These are phyloP conservation scores for Spinacia oleracea DNA, from an alignment of 179 eudicot species.

Conservation along the genomic window DNA sequence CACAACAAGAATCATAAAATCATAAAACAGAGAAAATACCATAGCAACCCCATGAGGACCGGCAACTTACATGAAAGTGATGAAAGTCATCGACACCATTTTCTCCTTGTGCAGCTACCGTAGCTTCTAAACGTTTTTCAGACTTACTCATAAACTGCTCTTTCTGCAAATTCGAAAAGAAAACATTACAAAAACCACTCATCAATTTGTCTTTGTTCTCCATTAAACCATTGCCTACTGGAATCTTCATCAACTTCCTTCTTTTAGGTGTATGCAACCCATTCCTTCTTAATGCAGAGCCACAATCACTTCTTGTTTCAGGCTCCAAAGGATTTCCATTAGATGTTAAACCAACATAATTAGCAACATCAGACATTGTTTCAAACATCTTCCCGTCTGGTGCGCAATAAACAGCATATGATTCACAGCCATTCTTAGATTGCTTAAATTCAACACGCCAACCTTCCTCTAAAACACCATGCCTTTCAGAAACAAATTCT, in stretches of 20 bases:
- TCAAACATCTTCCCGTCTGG: slow-evolving; percentile 76
- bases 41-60: not conserved
- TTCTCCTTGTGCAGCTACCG: slow-evolving; percentile 33
- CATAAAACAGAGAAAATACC: not conserved
- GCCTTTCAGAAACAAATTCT: slow-evolving; percentile 50
- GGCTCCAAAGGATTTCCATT: slow-evolving; percentile 35
- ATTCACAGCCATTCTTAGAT: slow-evolving; percentile 50
- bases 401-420: slow-evolving; percentile 60
- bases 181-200: slow-evolving; percentile 32
- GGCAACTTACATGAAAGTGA: slow-evolving; percentile 42
- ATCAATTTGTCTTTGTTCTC: slow-evolving; percentile 29
- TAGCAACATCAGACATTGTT: slow-evolving; percentile 73
- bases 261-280: slow-evolving; percentile 39
- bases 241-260: slow-evolving; percentile 37
- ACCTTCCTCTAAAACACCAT: slow-evolving; percentile 53
- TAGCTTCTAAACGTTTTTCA: slow-evolving; percentile 26
- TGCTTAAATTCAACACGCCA: slow-evolving; percentile 75
- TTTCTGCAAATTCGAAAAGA: slow-evolving; percentile 31
- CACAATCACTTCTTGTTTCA: slow-evolving; percentile 45
- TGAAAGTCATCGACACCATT: slow-evolving; percentile 31
- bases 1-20: slow-evolving; percentile 11
- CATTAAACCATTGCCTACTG: slow-evolving; percentile 30
- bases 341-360: slow-evolving; percentile 54
- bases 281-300: slow-evolving; percentile 38
- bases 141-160: slow-evolving; percentile 18